Conservation (phyloP, 306 rosid genomes). For the Gastrolobium villosum region DNA sequence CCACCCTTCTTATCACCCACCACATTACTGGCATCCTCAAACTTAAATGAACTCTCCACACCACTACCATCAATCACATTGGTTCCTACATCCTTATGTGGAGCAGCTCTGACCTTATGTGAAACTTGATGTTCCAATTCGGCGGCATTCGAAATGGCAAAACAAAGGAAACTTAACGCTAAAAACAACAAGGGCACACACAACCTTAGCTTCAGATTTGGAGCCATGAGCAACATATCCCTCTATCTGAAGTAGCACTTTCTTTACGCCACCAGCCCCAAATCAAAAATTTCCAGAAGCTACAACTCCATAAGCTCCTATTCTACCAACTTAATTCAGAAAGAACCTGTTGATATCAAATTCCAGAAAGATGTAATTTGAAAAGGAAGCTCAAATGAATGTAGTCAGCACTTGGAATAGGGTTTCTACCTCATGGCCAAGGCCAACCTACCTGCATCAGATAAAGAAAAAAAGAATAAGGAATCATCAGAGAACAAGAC, state of each 20-base stretch:
- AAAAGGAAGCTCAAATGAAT: slow-evolving; percentile 46
- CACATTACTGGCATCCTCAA: slow-evolving; percentile 57
- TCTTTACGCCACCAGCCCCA: slow-evolving; percentile 52
- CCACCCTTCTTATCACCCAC: slow-evolving; percentile 68
- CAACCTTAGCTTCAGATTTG: slow-evolving; percentile 54
- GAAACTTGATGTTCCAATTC: slow-evolving; percentile 65
- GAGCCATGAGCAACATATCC: slow-evolving; percentile 49
- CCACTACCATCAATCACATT: slow-evolving; percentile 89
- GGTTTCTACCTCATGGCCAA: slow-evolving; percentile 41
- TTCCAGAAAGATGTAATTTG: slow-evolving; percentile 13
- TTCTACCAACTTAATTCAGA: slow-evolving; percentile 32
- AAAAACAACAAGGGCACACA: slow-evolving; percentile 50
- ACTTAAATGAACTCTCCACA: slow-evolving; percentile 59
- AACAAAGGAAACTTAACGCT: slow-evolving; percentile 53
- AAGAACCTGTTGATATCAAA: slow-evolving; percentile 27
- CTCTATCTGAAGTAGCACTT: slow-evolving; percentile 40
- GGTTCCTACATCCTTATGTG: slow-evolving; percentile 74
- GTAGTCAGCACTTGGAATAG: slow-evolving; percentile 40
- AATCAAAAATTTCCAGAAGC: slow-evolving; percentile 52
- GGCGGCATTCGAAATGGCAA: slow-evolving; percentile 58
- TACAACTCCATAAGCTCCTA: slow-evolving; percentile 49
- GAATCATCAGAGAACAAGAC: slow-evolving; percentile 23
- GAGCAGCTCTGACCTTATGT: slow-evolving; percentile 68
- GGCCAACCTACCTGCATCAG: slow-evolving; percentile 48
- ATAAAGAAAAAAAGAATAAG: background rate